These are phyloP conservation scores for Hepatocystis sp. DNA, from an alignment of 169 alveolate genomes.

Conservation along the genomic window DNA sequence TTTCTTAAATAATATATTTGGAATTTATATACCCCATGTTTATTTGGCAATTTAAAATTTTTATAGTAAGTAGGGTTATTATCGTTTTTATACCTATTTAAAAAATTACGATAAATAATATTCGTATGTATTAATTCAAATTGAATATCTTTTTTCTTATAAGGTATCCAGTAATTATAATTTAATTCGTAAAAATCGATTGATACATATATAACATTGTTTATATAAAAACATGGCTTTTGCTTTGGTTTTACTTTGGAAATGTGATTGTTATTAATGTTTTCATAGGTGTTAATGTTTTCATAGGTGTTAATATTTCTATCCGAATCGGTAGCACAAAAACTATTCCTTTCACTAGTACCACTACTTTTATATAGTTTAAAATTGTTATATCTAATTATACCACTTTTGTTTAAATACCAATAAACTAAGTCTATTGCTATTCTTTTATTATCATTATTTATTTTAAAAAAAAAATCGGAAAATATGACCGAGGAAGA, in stretches of 20 bases:
- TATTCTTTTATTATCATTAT: conserved; percentile 29
- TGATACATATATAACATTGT: conserved; percentile 27
- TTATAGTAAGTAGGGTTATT: conserved; percentile 50
- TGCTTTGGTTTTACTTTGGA: too few relatives aligned
- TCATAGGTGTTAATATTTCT: not conserved
- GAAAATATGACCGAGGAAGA: conserved; percentile 68
- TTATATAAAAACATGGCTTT: conserved; percentile 10
- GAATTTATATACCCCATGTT: conserved; percentile 71
- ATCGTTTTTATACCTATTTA: conserved; percentile 1
- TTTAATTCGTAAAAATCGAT: conserved; percentile 63
- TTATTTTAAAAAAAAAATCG: conserved; percentile 22
- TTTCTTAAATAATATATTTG: conserved; percentile 52
- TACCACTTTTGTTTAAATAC: conserved; percentile 67
- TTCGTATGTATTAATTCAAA: conserved; percentile 31
- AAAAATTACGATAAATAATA: conserved; percentile 22
- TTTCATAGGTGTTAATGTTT: too few relatives aligned
- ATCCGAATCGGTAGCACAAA: too few relatives aligned
- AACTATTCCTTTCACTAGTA: too few relatives aligned
- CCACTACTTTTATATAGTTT: conserved; percentile 8
- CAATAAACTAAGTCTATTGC: conserved; percentile 29
- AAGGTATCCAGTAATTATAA: conserved; percentile 53
- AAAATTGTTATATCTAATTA: conserved; percentile 67
- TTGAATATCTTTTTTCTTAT: conserved; percentile 44
- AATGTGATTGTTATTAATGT: too few relatives aligned
- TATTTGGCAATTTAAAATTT: conserved; percentile 23